phyloP scores from a whole-genome alignment of 208 protist species.

The Leishmania aethiopica region DNA sequence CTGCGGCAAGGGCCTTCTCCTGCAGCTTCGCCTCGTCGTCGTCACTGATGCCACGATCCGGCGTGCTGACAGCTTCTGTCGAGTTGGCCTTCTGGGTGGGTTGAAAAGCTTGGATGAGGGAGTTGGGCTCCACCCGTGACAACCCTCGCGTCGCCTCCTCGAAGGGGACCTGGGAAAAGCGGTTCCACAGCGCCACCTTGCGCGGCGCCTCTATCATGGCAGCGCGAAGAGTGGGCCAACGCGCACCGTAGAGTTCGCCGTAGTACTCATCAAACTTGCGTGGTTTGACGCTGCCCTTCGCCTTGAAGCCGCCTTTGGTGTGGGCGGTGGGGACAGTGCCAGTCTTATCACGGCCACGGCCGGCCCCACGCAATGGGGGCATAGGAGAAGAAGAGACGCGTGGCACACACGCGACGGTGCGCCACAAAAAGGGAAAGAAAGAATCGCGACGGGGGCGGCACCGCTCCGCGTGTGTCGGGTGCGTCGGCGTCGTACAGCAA shows the following conservation, averaged over 20 bases:
- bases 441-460: background rate
- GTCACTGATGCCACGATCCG: background rate
- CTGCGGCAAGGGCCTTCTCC: background rate
- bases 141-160: slow-evolving; percentile 53
- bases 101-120: slow-evolving; percentile 52
- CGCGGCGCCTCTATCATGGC: slow-evolving; percentile 43
- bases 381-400: slow-evolving; percentile 3
- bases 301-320: slow-evolving; percentile 7
- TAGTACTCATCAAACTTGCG: slow-evolving; percentile 76
- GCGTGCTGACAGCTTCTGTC: background rate
- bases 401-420: background rate
- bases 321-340: slow-evolving; percentile 11
- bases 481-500: background rate
- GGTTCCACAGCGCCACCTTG: slow-evolving; percentile 84
- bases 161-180: slow-evolving; percentile 79
- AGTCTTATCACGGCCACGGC: slow-evolving; percentile 11
- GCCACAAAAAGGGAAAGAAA: background rate
- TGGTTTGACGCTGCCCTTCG: slow-evolving; percentile 4
- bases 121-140: slow-evolving; percentile 49
- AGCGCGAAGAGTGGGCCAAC: slow-evolving; percentile 65
- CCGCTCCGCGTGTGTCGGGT: background rate
- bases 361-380: slow-evolving; percentile 4
- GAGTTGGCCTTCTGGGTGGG: background rate
- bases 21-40: background rate
- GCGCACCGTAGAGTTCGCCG: slow-evolving; percentile 63